Percentiles rank a stretch among this genome's conserved stretches.
These are phyloP conservation scores for Chaetothyriales sp. DNA, from an alignment of 2,329 filamentous ascomycete species.

Conservation along the genomic window DNA sequence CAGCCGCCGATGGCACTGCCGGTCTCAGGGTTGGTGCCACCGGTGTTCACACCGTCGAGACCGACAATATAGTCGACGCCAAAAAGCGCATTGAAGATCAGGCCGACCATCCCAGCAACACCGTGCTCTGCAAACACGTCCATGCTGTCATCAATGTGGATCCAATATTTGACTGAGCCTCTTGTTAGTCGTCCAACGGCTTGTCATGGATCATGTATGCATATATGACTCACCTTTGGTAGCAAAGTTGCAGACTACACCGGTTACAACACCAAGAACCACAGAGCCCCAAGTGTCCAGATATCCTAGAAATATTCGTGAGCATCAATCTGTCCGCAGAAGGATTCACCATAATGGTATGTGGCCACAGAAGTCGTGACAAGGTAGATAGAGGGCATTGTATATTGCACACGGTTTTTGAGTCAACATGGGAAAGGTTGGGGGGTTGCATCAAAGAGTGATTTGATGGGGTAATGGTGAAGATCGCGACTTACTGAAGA, in stretches of 20 bases:
- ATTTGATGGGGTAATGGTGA: neutral
- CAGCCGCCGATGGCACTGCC: conserved; percentile 45
- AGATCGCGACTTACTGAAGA: neutral
- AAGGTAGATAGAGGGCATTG: too few species aligned
- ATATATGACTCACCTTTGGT: conserved; percentile 80
- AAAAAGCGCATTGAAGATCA: conserved; percentile 65
- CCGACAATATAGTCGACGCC: conserved; percentile 59
- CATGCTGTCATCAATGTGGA: conserved; percentile 74
- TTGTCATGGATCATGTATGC: neutral
- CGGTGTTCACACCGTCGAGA: conserved; percentile 53
- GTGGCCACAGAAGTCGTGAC: too few species aligned
- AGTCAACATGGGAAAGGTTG: neutral
- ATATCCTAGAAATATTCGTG: neutral
- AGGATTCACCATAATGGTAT: neutral
- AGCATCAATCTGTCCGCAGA: neutral
- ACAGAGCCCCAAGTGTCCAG: conserved; percentile 44
- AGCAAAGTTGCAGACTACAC: conserved; percentile 64
- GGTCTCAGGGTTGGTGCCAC: conserved; percentile 28
- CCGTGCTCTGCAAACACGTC: conserved; percentile 87
- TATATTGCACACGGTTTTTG: neutral
- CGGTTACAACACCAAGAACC: conserved; percentile 47
- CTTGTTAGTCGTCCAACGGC: conserved; percentile 4
- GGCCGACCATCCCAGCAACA: conserved; percentile 67
- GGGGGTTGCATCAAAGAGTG: neutral
- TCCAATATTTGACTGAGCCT: conserved; percentile 52